Conservation (phyloP, 2,329 filamentous ascomycete species). For the Botryotinia narcissicola region DNA sequence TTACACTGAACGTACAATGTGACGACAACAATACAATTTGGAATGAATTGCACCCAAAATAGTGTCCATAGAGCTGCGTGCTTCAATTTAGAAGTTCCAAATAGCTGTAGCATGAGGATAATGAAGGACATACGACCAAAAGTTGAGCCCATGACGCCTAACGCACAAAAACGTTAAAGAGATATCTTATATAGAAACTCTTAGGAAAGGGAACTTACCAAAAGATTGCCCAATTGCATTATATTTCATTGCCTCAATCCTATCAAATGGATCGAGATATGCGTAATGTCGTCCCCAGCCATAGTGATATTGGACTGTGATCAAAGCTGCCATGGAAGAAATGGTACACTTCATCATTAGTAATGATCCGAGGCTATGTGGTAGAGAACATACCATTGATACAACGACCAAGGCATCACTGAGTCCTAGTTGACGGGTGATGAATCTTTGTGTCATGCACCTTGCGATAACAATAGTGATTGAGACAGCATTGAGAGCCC, state of each 20-base stretch:
- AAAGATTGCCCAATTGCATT: slow-evolving; percentile 26
- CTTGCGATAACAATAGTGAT: slow-evolving; percentile 22
- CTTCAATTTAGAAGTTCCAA: slow-evolving; percentile 21
- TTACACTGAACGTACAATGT: slow-evolving; percentile 25
- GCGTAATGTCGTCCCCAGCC: slow-evolving; percentile 27
- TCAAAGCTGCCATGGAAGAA: slow-evolving; percentile 15
- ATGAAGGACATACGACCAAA: slow-evolving; percentile 25
- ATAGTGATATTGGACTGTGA: slow-evolving; percentile 25
- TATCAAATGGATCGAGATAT: slow-evolving; percentile 21
- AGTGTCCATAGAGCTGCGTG: slow-evolving; percentile 20
- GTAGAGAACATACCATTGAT: slow-evolving; percentile 17
- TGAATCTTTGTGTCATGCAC: slow-evolving; percentile 22
- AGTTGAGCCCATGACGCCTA: slow-evolving; percentile 26
- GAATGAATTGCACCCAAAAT: slow-evolving; percentile 21
- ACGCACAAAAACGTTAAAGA: neutral
- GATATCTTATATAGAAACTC: neutral
- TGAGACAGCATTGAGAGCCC: slow-evolving; percentile 22
- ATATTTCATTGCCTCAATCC: slow-evolving; percentile 22
- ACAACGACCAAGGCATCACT: slow-evolving; percentile 25
- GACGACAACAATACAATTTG: slow-evolving; percentile 22
- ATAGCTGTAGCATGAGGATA: slow-evolving; percentile 26
- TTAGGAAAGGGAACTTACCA: neutral
- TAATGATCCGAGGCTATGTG: no score
- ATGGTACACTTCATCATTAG: slow-evolving; percentile 4
- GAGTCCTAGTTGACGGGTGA: slow-evolving; percentile 22